These are phyloP conservation scores for Lasiodiplodia theobromae DNA, from an alignment of 2,329 filamentous ascomycete species.

Conservation along the genomic window DNA sequence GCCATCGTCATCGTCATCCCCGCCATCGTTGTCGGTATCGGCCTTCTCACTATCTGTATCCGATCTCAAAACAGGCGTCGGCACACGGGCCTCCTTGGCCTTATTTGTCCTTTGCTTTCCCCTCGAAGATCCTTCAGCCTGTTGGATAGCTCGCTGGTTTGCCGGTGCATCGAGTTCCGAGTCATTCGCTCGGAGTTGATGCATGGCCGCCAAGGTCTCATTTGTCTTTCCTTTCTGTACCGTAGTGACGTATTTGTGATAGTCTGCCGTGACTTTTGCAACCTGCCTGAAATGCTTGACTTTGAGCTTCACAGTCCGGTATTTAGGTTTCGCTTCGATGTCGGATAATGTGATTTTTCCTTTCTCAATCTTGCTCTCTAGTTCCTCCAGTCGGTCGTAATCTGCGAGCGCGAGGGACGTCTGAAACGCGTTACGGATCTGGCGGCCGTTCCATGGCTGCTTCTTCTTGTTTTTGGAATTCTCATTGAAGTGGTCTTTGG, in stretches of 20 bases:
- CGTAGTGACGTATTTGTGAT: neutral
- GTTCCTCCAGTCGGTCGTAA: neutral
- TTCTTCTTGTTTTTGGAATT: neutral
- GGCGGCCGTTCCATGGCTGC: constrained; percentile 32
- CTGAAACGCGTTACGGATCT: constrained; percentile 36
- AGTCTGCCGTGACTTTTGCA: neutral
- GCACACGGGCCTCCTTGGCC: no score
- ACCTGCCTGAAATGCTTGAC: constrained; percentile 3
- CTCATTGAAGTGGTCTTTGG: neutral
- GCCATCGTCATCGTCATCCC: no score
- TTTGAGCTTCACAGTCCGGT: neutral
- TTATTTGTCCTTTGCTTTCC: no score
- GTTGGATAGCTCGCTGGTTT: no score
- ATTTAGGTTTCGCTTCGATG: neutral
- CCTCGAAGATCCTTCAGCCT: no score
- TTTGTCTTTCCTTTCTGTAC: neutral
- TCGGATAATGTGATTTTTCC: neutral
- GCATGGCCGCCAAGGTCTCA: neutral
- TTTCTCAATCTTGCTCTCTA: neutral
- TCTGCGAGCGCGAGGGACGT: constrained; percentile 35
- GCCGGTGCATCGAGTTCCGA: no score
- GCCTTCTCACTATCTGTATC: no score
- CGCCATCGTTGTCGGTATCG: no score
- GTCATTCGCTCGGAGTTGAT: neutral
- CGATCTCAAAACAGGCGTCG: no score